Evolutionary conservation across 805 yeast genomes (phyloP).

Genomic region (Zygosaccharomyces rouxii): DNA sequence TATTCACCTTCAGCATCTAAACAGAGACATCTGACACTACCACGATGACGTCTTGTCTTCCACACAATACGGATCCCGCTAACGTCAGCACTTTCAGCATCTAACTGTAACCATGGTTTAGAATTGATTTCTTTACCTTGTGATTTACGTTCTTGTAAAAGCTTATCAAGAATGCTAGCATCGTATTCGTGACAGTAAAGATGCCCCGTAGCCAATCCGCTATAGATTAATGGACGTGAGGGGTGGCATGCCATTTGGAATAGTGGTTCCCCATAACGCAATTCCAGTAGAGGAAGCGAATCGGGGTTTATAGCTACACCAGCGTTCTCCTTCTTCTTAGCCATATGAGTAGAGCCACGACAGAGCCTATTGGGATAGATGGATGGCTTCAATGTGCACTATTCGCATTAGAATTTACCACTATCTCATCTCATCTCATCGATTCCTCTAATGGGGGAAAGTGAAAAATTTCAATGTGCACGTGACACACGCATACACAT

Average conservation of each 20-base stretch:
- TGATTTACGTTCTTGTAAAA: conserved; percentile 23
- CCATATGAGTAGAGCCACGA: conserved; percentile 3
- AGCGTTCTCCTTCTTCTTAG: conserved; percentile 16
- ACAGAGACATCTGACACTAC: conserved; percentile 70
- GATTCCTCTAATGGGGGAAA: not conserved
- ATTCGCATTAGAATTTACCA: not conserved
- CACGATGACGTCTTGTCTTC: conserved; percentile 89
- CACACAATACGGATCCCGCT: conserved; percentile 43
- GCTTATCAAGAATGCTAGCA: conserved; percentile 39
- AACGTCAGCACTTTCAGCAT: conserved; percentile 11
- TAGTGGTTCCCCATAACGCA: conserved; percentile 53
- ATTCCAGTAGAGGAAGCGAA: conserved; percentile 35
- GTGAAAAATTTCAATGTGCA: not conserved
- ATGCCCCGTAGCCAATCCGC: conserved; percentile 83
- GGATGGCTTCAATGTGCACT: not conserved
- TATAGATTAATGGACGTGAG: conserved; percentile 51
- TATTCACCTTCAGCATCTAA: conserved; percentile 51
- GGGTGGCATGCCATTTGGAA: conserved; percentile 82
- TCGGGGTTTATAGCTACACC: conserved; percentile 11
- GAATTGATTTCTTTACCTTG: conserved; percentile 23
- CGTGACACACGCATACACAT: not conserved
- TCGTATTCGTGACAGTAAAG: conserved; percentile 60
- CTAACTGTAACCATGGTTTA: conserved; percentile 41
- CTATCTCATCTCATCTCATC: conserved; percentile 7
- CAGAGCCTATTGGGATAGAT: too few species aligned